Base-by-base conservation (phyloP, 768 basidiomycete species). In the Cyathus striatus region DNA sequence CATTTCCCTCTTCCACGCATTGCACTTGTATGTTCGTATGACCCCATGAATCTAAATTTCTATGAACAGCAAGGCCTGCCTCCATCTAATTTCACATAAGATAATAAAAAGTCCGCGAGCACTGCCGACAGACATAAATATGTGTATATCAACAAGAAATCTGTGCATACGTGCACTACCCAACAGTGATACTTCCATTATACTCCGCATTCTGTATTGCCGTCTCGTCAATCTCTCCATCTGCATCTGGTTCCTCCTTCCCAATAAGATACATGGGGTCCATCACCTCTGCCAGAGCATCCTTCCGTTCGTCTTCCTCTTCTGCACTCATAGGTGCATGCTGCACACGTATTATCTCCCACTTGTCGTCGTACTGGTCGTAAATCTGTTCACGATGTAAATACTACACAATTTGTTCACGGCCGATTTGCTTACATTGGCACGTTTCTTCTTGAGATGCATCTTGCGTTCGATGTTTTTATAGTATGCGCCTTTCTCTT, bases 391-490 rank as follows among this genome's bases (percentile, higher is more conserved):
- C 53, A 17, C 12, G n/a, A n/a, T n/a, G n/a, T n/a, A 36, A 10
- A 16, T 16, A 18, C 26, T 34, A 23, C 25, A 20, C 34, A 45
- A 37, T 10, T n/a, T 25, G n/a, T n/a, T n/a, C 14, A 30, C 18
- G n/a, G 43, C 18, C 37, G 38, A 26, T 17, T 34, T 14, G 69
- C 78, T 60, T 48, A 90, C 89, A 58, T 87, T 86, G 14, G 76
- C 77, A 6, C 90, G 79, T 60, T 82, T 89, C 69, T 90, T 90
- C 63, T 90, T 90, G 32, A 92, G 68, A 18, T 78, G 70, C 82
- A 90, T 90, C 64, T 90, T 91, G 36, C 89, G 79, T 63, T 90
- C 87, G 42, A 92, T 89, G 56, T 83, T 83, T 63, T 90, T 92
- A 65, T 90, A 91, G 55, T 87, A 91, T 0, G 83, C 90, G n/a